Base-by-base conservation (phyloP, 176 grass and related monocot species). In the Alloteropsis semialata region DNA sequence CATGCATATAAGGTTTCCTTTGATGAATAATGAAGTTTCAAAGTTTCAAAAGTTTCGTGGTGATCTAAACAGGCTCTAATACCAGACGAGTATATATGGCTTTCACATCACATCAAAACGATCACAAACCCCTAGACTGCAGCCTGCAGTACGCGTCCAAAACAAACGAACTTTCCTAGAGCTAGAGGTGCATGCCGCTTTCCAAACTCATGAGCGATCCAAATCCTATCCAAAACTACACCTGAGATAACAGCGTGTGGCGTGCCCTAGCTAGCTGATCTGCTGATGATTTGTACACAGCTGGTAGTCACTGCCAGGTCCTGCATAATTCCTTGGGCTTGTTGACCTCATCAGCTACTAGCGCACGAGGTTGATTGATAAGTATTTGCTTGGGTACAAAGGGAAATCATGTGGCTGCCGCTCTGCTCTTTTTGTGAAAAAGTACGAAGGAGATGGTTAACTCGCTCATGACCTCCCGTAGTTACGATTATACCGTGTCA, bases 371-470 rank as follows among this genome's bases (percentile, higher is more conserved):
- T 86, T 12, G 64, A 81, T 77, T 54, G 53, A 69, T 81, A 50
- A 53, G 16, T 86, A 92, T 84, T 92, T 94, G 60, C 90, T 89
- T 90, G 72, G 39, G 51, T 85, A 90, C 81, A 83, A 95, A 95
- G 92, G 81, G 75, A 83, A 79, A 92, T 83, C 81, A 90, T 92
- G 42, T 83, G 55, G 82, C 33, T 75, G 65, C 84, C 66, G 59
- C 87, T 83, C 88, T 90, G 66, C 56, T 69, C 75, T 68, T 82
- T 70, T 70, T 68, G n/a, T 85, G 72, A 80, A 21, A 89, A 89
- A 89, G 86, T 65, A 81, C 50, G 87, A 92, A 75, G 58, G 63
- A 24, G 77, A 85, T 77, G 78, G 77, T 82, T 85, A 76, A 63
- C 70, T 85, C 87, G 81, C 55, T 56, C 78, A 72, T 82, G 72